A percentile compares a stretch with the other conserved stretches of the same genome.
Evolutionary conservation across 1,139 yeast species (phyloP).

Genomic region (Blastobotrys apis): DNA sequence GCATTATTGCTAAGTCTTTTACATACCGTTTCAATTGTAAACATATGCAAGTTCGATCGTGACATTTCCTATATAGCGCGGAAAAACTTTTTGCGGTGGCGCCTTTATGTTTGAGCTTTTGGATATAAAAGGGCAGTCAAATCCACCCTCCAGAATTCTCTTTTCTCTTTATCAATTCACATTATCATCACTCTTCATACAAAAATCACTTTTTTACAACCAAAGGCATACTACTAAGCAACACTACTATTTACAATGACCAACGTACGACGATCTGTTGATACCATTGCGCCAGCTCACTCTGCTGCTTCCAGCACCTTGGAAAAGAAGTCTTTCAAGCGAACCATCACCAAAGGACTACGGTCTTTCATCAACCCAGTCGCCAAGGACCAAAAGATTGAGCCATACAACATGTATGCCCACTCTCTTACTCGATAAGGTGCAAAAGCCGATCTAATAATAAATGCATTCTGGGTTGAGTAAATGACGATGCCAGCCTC

Average conservation of each 20-base stretch:
- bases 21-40: background rate
- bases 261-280: conserved; percentile 8
- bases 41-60: too few species aligned
- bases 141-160: background rate
- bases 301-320: conserved; percentile 8
- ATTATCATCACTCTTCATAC: conserved; percentile 3
- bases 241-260: conserved; percentile 2
- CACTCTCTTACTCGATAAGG: conserved; percentile 6
- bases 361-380: conserved; percentile 5
- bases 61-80: background rate
- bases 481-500: too few species aligned
- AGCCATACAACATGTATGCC: background rate
- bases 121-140: conserved; percentile 4
- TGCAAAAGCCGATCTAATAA: background rate
- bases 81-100: too few species aligned
- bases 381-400: background rate
- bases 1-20: background rate
- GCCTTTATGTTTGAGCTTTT: too few species aligned
- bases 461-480: background rate
- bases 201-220: background rate
- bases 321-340: conserved; percentile 5
- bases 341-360: conserved; percentile 1
- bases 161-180: conserved; percentile 3
- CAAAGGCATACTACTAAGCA: background rate
- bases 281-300: conserved; percentile 11